phyloP scores from a whole-genome alignment of 805 yeast genomes.

The Candida easanensis region DNA sequence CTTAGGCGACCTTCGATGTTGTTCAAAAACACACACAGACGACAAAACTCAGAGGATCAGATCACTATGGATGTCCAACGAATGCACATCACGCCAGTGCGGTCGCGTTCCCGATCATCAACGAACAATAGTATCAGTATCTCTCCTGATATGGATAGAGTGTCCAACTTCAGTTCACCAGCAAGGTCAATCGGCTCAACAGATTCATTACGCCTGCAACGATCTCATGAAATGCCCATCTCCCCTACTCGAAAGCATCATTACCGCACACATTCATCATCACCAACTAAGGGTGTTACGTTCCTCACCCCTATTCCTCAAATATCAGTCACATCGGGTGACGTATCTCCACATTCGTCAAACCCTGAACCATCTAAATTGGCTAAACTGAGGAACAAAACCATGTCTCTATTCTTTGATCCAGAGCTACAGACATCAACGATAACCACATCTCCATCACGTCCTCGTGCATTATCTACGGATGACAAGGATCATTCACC shows the following conservation, averaged over 20 bases:
- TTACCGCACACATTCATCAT: neutral
- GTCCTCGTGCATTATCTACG: neutral
- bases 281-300: neutral
- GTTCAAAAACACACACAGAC: slow-evolving; percentile 9
- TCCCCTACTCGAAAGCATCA: neutral
- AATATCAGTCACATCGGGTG: slow-evolving; percentile 6
- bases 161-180: slow-evolving; percentile 22
- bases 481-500: neutral
- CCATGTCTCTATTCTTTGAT: slow-evolving; percentile 22
- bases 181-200: slow-evolving; percentile 18
- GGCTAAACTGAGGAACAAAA: slow-evolving; percentile 14
- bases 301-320: slow-evolving; percentile 2
- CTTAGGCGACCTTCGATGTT: slow-evolving; percentile 11
- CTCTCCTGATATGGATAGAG: slow-evolving; percentile 15
- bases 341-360: slow-evolving; percentile 2
- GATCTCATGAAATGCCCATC: neutral
- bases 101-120: slow-evolving; percentile 2
- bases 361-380: slow-evolving; percentile 13
- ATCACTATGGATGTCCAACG: neutral
- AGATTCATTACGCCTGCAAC: slow-evolving; percentile 1
- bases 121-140: slow-evolving; percentile 6
- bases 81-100: slow-evolving; percentile 2
- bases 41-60: slow-evolving; percentile 10
- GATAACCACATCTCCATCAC: neutral
- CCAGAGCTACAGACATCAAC: neutral